Evolutionary conservation across 768 basidiomycete genomes (phyloP).

Genomic region (Boletellus emodensis): DNA sequence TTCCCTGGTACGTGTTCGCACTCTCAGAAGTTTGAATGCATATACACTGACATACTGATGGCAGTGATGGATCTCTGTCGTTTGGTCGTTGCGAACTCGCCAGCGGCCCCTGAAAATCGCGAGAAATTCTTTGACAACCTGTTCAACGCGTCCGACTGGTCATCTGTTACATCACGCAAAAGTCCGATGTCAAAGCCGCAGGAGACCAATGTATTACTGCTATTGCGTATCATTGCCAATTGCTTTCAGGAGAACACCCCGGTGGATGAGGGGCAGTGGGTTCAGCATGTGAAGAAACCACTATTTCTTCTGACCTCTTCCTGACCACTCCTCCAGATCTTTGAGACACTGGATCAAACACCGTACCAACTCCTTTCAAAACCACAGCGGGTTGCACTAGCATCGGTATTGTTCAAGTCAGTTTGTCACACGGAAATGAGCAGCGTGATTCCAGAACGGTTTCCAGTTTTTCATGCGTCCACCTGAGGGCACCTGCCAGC

Average conservation of each 20-base stretch:
- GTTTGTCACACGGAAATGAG: constrained; percentile 25
- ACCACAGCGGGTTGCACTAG: constrained; percentile 68
- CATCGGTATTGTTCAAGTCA: constrained; percentile 87
- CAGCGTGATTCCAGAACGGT: constrained; percentile 1
- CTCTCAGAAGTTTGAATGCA: neutral
- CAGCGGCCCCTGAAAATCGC: constrained; percentile 41
- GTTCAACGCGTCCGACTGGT: constrained; percentile 68
- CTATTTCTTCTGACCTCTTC: constrained; percentile 3
- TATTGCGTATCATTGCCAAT: constrained; percentile 79
- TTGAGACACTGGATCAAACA: constrained; percentile 48
- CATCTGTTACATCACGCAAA: constrained; percentile 41
- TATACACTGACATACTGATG: constrained; percentile 1
- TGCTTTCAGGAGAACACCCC: constrained; percentile 55
- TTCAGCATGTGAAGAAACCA: constrained; percentile 38
- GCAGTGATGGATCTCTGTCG: constrained; percentile 85
- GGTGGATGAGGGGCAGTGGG: constrained; percentile 47
- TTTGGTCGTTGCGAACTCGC: constrained; percentile 58
- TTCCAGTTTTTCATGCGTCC: constrained; percentile 62
- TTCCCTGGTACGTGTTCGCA: constrained; percentile 56
- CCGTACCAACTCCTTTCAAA: constrained; percentile 60
- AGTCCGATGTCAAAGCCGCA: constrained; percentile 60
- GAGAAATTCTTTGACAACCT: constrained; percentile 57
- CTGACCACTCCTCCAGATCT: constrained; percentile 42
- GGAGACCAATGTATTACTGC: constrained; percentile 82
- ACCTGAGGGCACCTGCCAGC: constrained; percentile 41